Evolutionary conservation across 352 stramenopile species (phyloP), one percentile per base, ranked within the genome.

Genomic region (Blastocystis sp.): DNA sequence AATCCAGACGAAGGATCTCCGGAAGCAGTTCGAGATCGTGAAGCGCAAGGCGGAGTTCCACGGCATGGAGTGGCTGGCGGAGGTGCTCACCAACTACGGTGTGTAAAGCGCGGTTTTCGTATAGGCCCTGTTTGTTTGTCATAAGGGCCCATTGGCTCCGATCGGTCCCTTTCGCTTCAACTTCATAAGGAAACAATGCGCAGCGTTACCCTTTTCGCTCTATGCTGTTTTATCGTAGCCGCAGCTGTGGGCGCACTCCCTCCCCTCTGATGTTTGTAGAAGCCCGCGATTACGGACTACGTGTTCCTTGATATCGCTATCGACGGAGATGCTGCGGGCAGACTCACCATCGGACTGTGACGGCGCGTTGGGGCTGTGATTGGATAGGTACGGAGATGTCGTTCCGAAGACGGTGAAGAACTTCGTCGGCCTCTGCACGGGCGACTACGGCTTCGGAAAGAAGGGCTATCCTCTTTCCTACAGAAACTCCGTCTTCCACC

Each of bases 401-500:
- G 74, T 45, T 66, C 74, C 74, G 11, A 52, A 52, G 21, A 84
- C 74, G 9, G 74, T 84, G 28, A 45, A 64, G n/a, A 84, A 84
- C 48, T 84, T 84, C 28, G n/a, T 68, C n/a, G 60, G 52, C 2
- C 74, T 84, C n/a, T 84, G 74, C 60, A 84, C 74, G 17, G 74
- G 74, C 68, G 74, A 84, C 40, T 84, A 84, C 45, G 74, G 74
- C 4, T 57, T 68, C 28, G 74, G 74, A 59, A 69, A 43, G 48
- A 84, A 69, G 48, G 74, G 74, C 21, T 69, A 84, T 48, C 74
- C 74, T 2, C 74, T 84, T 52, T 99, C 99, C 92, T 99, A 99
- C 90, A 96, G 99, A 91, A 96, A 97, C 89, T 91, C 98, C 17
- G 94, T 98, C 77, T 99, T 99, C 90, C 97, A 99, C 91, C 95